Evolutionary conservation across 2,329 filamentous ascomycete genomes (phyloP), one percentile per base, ranked within the genome.

Genomic region (Aspergillus tamarii): DNA sequence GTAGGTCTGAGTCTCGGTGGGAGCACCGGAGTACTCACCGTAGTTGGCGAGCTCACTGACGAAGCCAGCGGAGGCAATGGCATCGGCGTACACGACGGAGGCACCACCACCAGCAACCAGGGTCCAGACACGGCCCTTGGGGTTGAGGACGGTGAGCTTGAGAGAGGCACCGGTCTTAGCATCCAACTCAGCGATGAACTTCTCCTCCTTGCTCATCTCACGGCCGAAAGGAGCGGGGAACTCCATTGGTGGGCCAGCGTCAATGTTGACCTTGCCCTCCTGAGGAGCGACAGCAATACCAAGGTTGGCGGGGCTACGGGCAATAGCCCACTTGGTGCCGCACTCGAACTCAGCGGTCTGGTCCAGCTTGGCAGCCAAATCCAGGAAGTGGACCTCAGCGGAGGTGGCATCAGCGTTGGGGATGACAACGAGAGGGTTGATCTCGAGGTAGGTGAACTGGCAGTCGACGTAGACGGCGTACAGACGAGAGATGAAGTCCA

Each of bases 391-490:
- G 60, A 99, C 95, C 48, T 93, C 91, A 63, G 95, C 95, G 64
- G 93, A 97, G 72, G 94, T 98, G 78, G 88, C 91, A 74, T 94
- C 89, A 71, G 88, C 90, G 81, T 98, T 98, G 81, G 95, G 95
- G 75, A 99, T 94, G 79, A 97, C 95, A 67, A 99, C 95, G 69
- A 99, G 86, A 73, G 95, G 95, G 89, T 99, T 99, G 87, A 99
- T 99, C 84, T 99, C 95, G 74, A 99, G 93, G 86, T 99, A 99
- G 77, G 95, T 98, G 88, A 99, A 99, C 84, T 99, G 95, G 89
- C 92, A 96, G 87, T 99, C 95, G 70, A 98, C 95, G 78, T 98
- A 99, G 84, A 99, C 95, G 74, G 94, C 95, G 80, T 99, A 99
- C 71, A 99, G 87, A 75, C 95, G 90, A 76, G 93, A 93, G 85